Base-by-base conservation (phyloP, 805 yeast species). In the Teunomyces lycoperdinae region DNA sequence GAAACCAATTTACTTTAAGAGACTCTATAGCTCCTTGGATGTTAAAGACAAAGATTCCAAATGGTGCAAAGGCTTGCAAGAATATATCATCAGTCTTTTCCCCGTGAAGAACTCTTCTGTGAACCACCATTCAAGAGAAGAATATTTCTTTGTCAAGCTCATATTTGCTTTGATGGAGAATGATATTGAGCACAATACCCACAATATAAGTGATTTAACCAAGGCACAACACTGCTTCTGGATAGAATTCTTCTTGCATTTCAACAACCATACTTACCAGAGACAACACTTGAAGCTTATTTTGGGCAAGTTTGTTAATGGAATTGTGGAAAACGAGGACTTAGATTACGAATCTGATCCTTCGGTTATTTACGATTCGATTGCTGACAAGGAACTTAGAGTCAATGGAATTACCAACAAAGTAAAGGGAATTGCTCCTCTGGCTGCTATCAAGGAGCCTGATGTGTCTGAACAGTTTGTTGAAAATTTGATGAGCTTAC, bases 321-420 rank as follows among this genome's bases (percentile, higher is more conserved):
- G 63, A 28, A 61, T 80, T 9, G 60, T 76, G 13, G 73, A 77
- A 24, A 76, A 76, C 54, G 77, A 73, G 16, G 79, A 74, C 29
- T 62, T 84, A 9, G 83, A 84, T 47, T 81, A 89, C 53, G 97
- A 91, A 60, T 81, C 91, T 47, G 88, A 90, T 62, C 98, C 98
- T 2, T 62, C 79, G 2, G 66, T 68, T 11, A 84, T 87, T 26
- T 79, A 79, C 59, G 57, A 62, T 27, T 58, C 55, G 2, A 51
- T 83, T n/a, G 57, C 67, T 16, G 70, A 69, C 10, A 62, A 58
- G 29, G 78, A 75, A 17, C 56, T 66, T 43, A 63, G 58, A 46
- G 56, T 68, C 1, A 52, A 63, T 33, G 75, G 76, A 1, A 49
- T 67, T 57, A 63, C 71, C 61, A 67, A 50, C 9, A 63, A 64